Evolutionary conservation across 148 eudicot genomes (phyloP).

Genomic region (Persicaria tinctoria): DNA sequence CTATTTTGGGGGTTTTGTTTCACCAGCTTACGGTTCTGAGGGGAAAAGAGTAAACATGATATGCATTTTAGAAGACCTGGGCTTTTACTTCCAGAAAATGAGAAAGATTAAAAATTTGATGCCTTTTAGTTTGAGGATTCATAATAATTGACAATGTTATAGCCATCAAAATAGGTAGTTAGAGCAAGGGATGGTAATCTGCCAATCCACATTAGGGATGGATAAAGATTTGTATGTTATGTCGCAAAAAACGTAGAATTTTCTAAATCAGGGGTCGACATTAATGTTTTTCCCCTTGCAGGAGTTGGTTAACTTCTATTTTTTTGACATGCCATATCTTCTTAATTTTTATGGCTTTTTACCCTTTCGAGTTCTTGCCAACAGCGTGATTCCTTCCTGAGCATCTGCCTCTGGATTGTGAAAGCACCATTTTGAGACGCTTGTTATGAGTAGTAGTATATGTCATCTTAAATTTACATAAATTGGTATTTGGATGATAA

Average conservation of each 20-base stretch:
- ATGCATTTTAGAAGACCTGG: background rate
- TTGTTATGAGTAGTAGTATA: background rate
- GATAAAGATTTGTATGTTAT: background rate
- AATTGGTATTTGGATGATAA: background rate
- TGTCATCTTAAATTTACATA: background rate
- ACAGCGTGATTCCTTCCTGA: background rate
- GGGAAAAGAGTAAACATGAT: background rate
- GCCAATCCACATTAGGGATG: background rate
- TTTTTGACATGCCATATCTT: background rate
- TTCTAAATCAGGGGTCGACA: background rate
- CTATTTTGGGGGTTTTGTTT: background rate
- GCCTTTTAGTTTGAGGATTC: background rate
- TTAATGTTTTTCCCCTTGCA: background rate
- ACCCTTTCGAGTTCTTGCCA: background rate
- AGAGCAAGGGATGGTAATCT: background rate
- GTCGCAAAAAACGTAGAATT: background rate
- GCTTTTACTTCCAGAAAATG: background rate
- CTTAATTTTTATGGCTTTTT: background rate
- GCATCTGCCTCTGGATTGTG: slow-evolving; percentile 1
- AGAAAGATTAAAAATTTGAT: background rate
- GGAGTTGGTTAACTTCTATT: background rate
- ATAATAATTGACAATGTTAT: background rate
- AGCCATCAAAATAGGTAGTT: background rate
- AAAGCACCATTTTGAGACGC: background rate
- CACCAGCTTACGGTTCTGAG: background rate